Conservation (phyloP, 495 filamentous ascomycete species). For the Usnea hakonensis region DNA sequence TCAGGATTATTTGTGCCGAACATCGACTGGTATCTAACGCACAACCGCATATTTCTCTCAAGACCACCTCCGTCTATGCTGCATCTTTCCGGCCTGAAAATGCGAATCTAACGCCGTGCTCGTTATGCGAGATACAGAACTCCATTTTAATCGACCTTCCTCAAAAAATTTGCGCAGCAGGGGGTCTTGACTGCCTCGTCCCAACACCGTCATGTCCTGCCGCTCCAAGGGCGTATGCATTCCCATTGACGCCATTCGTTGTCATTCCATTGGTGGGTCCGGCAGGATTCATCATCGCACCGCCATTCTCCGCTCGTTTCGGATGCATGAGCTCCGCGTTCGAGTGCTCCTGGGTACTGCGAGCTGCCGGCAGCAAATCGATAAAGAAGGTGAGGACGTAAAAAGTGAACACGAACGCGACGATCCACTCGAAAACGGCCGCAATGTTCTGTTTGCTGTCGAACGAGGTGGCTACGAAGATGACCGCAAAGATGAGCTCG, state of each 20-base stretch:
- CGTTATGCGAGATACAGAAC: background rate
- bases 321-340: conserved; percentile 32
- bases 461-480: conserved; percentile 43
- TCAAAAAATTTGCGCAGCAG: conserved; percentile 8
- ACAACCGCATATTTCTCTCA: background rate
- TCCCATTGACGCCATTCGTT: background rate
- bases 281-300: background rate
- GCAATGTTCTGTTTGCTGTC: conserved; percentile 42
- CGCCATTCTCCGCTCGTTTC: conserved; percentile 23
- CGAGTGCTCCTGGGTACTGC: conserved; percentile 44
- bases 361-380: conserved; percentile 74
- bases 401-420: conserved; percentile 84
- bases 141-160: too few relatives aligned
- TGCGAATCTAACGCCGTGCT: background rate
- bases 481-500: conserved; percentile 59
- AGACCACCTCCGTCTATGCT: background rate
- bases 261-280: background rate
- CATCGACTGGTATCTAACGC: background rate
- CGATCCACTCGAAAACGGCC: conserved; percentile 51
- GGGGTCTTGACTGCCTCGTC: background rate
- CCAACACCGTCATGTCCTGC: background rate
- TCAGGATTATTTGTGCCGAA: background rate
- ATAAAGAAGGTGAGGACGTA: conserved; percentile 84
- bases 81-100: background rate
- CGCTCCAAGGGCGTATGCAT: background rate